A percentile compares a stretch with the other conserved stretches of the same genome.
These are phyloP conservation scores for Middelhovenomyces tepae DNA, from an alignment of 805 yeast genomes.

Conservation along the genomic window DNA sequence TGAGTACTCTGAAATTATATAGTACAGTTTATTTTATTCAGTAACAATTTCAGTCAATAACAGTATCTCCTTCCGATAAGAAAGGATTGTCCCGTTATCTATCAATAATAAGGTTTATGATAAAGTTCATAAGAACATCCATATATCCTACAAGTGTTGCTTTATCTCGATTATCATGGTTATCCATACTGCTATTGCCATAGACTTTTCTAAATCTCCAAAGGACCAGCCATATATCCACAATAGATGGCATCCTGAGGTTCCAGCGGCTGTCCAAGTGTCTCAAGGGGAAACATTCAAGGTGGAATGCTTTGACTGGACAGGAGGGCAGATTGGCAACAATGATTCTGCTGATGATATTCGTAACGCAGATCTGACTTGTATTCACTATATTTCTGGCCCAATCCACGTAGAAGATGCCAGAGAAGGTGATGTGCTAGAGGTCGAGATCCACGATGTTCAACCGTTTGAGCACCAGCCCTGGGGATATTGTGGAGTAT, in stretches of 20 bases:
- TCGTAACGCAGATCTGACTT: slow-evolving; percentile 35
- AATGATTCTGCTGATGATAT: slow-evolving; percentile 43
- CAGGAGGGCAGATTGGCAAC: slow-evolving; percentile 43
- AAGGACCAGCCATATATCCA: slow-evolving; percentile 40
- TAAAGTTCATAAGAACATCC: no score
- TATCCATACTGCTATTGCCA: slow-evolving; percentile 32
- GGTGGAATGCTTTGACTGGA: slow-evolving; percentile 47
- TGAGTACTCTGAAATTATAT: no score
- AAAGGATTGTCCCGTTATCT: no score
- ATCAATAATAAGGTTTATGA: no score
- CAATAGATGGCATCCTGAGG: slow-evolving; percentile 48
- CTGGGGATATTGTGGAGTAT: slow-evolving; percentile 46
- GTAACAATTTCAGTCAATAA: no score
- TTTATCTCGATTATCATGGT: no score
- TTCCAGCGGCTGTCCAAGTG: slow-evolving; percentile 35
- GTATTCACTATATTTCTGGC: slow-evolving; percentile 42
- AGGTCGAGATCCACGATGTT: slow-evolving; percentile 42
- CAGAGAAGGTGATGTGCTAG: slow-evolving; percentile 41
- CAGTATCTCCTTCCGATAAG: no score
- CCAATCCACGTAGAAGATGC: slow-evolving; percentile 39
- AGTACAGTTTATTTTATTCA: no score
- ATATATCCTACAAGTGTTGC: neutral
- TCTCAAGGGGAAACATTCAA: slow-evolving; percentile 38
- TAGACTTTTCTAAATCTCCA: slow-evolving; percentile 38
- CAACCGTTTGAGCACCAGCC: slow-evolving; percentile 45